These are phyloP conservation scores for Pyrenochaeta sp. DNA, from an alignment of 2,329 filamentous ascomycete species.

Conservation along the genomic window DNA sequence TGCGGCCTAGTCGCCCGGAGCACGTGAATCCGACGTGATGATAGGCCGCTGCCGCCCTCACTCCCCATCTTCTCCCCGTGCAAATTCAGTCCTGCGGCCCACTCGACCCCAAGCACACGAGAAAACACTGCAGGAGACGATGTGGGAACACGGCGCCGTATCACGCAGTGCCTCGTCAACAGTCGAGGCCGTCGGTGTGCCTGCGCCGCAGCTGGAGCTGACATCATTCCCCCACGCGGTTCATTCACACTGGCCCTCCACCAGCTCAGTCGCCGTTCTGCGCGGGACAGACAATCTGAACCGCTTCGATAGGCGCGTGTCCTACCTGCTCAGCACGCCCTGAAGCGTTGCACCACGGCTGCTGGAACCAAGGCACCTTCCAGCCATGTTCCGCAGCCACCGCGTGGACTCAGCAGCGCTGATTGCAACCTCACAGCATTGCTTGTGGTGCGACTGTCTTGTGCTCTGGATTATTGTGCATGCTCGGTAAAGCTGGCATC, in stretches of 20 bases:
- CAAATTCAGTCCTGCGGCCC: not conserved
- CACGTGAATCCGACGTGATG: no score
- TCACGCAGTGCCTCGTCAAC: constrained; percentile 8
- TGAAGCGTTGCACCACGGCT: constrained; percentile 19
- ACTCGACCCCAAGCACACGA: not conserved
- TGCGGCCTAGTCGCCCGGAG: no score
- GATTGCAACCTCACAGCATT: constrained; percentile 17
- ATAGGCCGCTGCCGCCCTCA: no score
- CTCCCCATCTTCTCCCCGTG: not conserved
- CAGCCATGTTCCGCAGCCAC: constrained; percentile 5
- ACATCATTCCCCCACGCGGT: constrained; percentile 11
- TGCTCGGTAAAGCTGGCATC: constrained; percentile 3
- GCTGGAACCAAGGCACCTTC: constrained; percentile 12
- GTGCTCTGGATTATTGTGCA: constrained; percentile 17
- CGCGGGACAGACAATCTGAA: constrained; percentile 1
- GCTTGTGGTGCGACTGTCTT: constrained; percentile 19
- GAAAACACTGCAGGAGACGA: not conserved
- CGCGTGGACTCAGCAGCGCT: constrained; percentile 8
- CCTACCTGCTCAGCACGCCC: constrained; percentile 13
- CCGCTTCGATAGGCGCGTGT: constrained; percentile 14
- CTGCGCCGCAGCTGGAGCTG: constrained; percentile 10
- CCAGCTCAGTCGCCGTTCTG: constrained; percentile 1
- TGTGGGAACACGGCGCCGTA: constrained; percentile 1
- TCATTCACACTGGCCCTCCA: not conserved
- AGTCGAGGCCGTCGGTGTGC: constrained; percentile 17